phyloP scores from a whole-genome alignment of 2,329 filamentous ascomycete species.

The Colletotrichum karsti region DNA sequence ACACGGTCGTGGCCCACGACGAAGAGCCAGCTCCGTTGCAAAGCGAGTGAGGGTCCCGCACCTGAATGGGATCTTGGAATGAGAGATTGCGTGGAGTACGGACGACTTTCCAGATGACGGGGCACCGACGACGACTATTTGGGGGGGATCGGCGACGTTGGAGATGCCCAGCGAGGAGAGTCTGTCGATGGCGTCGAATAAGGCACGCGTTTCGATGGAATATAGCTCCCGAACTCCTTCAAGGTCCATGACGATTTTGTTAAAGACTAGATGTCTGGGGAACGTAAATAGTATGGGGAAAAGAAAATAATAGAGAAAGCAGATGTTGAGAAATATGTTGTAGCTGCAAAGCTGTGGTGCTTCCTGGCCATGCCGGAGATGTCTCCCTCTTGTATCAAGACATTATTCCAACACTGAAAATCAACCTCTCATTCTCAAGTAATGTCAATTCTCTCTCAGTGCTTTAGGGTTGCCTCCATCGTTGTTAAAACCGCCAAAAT shows the following conservation, averaged over 20 bases:
- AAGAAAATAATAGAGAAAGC: too few species aligned
- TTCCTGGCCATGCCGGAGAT: too few species aligned
- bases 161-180: constrained; percentile 58
- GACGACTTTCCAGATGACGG: constrained; percentile 72
- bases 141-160: constrained; percentile 56
- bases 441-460: too few species aligned
- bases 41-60: constrained; percentile 67
- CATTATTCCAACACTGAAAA: too few species aligned
- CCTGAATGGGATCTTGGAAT: constrained; percentile 66
- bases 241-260: constrained; percentile 33
- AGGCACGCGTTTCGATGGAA: constrained; percentile 48
- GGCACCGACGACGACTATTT: constrained; percentile 67
- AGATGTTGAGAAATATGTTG: too few species aligned
- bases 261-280: too few species aligned
- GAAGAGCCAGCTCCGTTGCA: constrained; percentile 66
- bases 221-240: constrained; percentile 51
- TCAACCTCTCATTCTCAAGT: too few species aligned
- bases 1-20: constrained; percentile 40
- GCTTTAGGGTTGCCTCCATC: too few species aligned
- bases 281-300: too few species aligned
- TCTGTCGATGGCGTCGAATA: constrained; percentile 62
- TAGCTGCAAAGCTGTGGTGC: too few species aligned
- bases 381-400: too few species aligned
- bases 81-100: constrained; percentile 70
- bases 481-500: background rate